phyloP scores from a whole-genome alignment of 2,329 filamentous ascomycete species.

The Arthrobotrys pseudoclavata region DNA sequence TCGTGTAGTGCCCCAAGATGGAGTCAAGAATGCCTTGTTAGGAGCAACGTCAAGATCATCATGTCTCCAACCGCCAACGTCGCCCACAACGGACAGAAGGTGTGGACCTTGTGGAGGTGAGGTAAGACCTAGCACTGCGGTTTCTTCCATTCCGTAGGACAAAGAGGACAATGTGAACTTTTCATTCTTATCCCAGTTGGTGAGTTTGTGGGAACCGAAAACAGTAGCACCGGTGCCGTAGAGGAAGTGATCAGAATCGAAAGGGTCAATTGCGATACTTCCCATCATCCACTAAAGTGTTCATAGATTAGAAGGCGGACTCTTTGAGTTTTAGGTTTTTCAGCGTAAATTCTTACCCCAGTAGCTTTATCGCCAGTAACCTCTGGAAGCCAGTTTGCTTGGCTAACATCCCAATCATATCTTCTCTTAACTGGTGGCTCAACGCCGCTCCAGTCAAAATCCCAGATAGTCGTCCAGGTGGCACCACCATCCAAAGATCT shows the following conservation, averaged over 20 bases:
- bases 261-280: slow-evolving; percentile 72
- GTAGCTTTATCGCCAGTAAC: slow-evolving; percentile 48
- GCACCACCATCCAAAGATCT: slow-evolving; percentile 72
- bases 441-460: slow-evolving; percentile 67
- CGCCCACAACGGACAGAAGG: slow-evolving; percentile 70
- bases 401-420: slow-evolving; percentile 69
- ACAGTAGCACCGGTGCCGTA: slow-evolving; percentile 73
- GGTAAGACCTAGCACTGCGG: slow-evolving; percentile 69
- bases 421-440: slow-evolving; percentile 69
- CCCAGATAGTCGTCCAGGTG: slow-evolving; percentile 72
- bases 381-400: slow-evolving; percentile 62
- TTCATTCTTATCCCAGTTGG: slow-evolving; percentile 70
- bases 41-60: slow-evolving; percentile 68
- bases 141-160: slow-evolving; percentile 72
- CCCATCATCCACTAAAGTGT: slow-evolving; percentile 75
- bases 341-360: slow-evolving; percentile 63
- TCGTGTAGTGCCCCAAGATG: slow-evolving; percentile 68
- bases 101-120: slow-evolving; percentile 70
- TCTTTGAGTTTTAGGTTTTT: slow-evolving; percentile 65
- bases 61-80: slow-evolving; percentile 70
- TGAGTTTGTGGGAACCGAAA: slow-evolving; percentile 72
- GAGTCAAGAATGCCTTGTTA: slow-evolving; percentile 68
- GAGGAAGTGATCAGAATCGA: slow-evolving; percentile 73
- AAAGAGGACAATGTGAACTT: slow-evolving; percentile 70
- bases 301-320: background rate